Base-by-base conservation (phyloP, 2,329 filamentous ascomycete genomes). In the Chalara sp. region DNA sequence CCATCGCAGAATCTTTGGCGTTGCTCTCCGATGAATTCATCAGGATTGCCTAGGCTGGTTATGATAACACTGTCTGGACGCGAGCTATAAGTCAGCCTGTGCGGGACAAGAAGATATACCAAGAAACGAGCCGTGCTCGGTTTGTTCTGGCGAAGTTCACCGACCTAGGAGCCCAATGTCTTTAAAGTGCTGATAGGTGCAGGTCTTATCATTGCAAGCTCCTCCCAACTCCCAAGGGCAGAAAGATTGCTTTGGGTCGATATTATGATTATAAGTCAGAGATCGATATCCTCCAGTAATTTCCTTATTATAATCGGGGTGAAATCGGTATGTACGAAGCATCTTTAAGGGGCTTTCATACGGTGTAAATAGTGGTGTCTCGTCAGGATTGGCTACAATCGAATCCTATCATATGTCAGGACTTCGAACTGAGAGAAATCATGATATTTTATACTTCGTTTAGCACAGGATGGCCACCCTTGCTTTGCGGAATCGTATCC, bases 181-280 rank as follows among this genome's bases (percentile, higher is more conserved):
- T 59, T 77, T 75, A 66, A 95, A 91, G 71, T 99, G 93, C 73
- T 97, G 84, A 57, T 72, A 84, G 50, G 81, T 72, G 70, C 93
- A 99, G 49, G 79, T 74, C 53, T 72, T 67, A 63, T 91, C 87
- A 59, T 85, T 84, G 32, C 93, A 97, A 58, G 76, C 72, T 54
- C 82, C 81, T 48, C 83, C 83, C 56, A 87, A 72, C 68, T 95
- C 88, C 61, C 81, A 85, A 37, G 82, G 84, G 68, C 93, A 99
- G 46, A 97, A 65, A 55, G 80, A 79, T 60, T 79, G 83, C 54
- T 81, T 76, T 29, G 83, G 76, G 65, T 96, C 83, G 69, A 99
- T 95, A 60, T 84, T 85, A 69, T 95, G 88, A 71, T 89, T 96
- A 72, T 92, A 97, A 42, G 91, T 97, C 73, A 95, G 76, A 57